Percentiles rank a stretch among this genome's conserved stretches.
Evolutionary conservation across 2,329 filamentous ascomycete species (phyloP).

Genomic region (Bretziella fagacearum): DNA sequence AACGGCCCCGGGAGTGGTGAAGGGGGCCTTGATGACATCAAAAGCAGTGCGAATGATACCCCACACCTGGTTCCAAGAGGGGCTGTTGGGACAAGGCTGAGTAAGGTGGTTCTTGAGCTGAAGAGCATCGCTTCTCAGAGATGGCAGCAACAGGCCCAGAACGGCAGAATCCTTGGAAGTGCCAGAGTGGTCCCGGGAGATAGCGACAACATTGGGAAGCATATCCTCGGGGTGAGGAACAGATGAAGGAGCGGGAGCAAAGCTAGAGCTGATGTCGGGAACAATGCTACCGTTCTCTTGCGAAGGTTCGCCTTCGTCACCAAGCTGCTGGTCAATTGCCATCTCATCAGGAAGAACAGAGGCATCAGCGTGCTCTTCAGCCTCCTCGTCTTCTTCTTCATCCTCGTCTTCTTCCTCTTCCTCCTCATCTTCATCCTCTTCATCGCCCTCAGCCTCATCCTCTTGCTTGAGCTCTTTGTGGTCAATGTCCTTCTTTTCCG

Average conservation of each 20-base stretch:
- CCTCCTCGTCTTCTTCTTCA: conserved; percentile 3
- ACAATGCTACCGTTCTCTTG: conserved; percentile 15
- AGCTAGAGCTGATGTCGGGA: conserved; percentile 16
- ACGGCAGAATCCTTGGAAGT: conserved; percentile 14
- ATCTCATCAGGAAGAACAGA: conserved; percentile 9
- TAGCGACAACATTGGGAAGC: conserved; percentile 5
- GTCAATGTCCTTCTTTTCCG: conserved; percentile 9
- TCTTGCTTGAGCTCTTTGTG: conserved; percentile 4
- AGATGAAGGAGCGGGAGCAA: conserved; percentile 16
- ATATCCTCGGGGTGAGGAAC: conserved; percentile 13
- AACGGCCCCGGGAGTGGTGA: conserved; percentile 17
- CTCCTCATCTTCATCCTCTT: background rate
- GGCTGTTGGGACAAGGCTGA: conserved; percentile 15
- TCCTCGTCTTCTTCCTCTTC: conserved; percentile 4
- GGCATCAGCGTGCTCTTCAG: background rate
- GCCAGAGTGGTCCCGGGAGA: conserved; percentile 2
- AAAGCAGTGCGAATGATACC: conserved; percentile 16
- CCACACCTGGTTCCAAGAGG: conserved; percentile 13
- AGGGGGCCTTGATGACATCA: conserved; percentile 20
- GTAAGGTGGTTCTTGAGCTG: conserved; percentile 19
- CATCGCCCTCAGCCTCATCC: conserved; percentile 8
- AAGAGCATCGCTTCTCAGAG: conserved; percentile 19
- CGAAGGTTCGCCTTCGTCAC: conserved; percentile 13
- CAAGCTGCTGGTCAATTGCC: conserved; percentile 12
- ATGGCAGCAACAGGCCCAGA: conserved; percentile 18